A percentile compares a stretch with the other conserved stretches of the same genome.
Conservation (phyloP, 352 stramenopile genomes). For the Phytophthora sp. region DNA sequence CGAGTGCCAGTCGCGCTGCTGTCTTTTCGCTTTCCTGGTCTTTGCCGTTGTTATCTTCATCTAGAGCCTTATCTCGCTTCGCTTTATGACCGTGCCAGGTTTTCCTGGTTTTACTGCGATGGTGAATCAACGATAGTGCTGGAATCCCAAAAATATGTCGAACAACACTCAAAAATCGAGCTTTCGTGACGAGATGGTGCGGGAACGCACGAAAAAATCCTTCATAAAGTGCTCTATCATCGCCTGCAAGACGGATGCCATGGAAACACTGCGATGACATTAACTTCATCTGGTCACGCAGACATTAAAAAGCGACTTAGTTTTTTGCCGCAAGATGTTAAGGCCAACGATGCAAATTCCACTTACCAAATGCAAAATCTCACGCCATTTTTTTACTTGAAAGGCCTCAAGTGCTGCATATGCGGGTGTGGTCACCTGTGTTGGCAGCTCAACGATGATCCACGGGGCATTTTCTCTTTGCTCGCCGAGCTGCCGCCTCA, state of each 20-base stretch:
- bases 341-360: background rate
- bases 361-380: conserved; percentile 58
- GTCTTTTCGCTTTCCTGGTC: conserved; percentile 15
- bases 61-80: background rate
- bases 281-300: conserved; percentile 38
- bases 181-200: conserved; percentile 69
- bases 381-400: conserved; percentile 67
- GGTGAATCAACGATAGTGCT: conserved; percentile 20
- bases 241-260: conserved; percentile 54
- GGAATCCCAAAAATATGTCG: conserved; percentile 58
- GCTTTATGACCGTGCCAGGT: background rate
- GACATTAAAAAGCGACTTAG: conserved; percentile 1
- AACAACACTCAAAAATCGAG: conserved; percentile 69
- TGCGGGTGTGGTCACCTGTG: conserved; percentile 15
- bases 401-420: conserved; percentile 69
- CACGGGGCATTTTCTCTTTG: conserved; percentile 30
- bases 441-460: conserved; percentile 26
- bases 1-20: conserved; percentile 34
- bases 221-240: conserved; percentile 74
- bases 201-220: conserved; percentile 74
- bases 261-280: conserved; percentile 53
- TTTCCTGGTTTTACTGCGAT: conserved; percentile 28
- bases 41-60: conserved; percentile 14
- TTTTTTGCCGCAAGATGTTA: background rate
- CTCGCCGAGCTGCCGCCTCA: conserved; percentile 8